A percentile compares a stretch with the other conserved stretches of the same genome.
These are phyloP conservation scores for Cyberlindnera galapagoensis DNA, from an alignment of 805 yeast species.

Conservation along the genomic window DNA sequence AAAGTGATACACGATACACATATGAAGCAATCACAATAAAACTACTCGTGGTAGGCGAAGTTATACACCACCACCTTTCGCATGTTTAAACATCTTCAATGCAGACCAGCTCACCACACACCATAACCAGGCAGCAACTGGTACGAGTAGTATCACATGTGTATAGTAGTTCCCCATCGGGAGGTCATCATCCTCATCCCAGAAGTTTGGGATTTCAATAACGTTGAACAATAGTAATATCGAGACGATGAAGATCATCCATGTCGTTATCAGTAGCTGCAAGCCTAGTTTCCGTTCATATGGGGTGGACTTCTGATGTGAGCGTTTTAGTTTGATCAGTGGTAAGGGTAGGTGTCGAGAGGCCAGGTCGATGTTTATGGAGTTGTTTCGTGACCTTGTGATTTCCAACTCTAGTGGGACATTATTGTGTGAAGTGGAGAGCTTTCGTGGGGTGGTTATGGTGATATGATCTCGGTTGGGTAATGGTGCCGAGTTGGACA, in stretches of 20 bases:
- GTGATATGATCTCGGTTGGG: no score
- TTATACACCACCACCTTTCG: constrained; percentile 48
- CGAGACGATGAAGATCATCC: constrained; percentile 8
- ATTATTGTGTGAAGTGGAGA: no score
- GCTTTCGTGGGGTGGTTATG: no score
- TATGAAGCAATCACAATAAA: no score
- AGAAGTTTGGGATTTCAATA: constrained; percentile 9
- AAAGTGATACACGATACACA: no score
- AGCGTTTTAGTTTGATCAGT: constrained; percentile 8
- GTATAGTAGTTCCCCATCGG: constrained; percentile 27
- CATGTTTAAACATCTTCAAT: constrained; percentile 71
- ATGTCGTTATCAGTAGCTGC: constrained; percentile 8
- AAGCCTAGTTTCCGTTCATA: constrained; percentile 10
- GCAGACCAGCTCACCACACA: constrained; percentile 73
- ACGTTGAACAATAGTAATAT: constrained; percentile 7
- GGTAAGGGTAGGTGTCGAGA: no score
- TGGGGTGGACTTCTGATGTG: constrained; percentile 1
- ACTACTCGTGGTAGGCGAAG: no score
- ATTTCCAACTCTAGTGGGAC: no score
- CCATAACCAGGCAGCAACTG: constrained; percentile 56
- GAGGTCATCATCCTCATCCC: constrained; percentile 3
- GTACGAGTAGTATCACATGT: constrained; percentile 26
- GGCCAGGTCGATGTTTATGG: no score
- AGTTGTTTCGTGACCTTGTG: no score
- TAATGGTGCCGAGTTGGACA: no score